These are phyloP conservation scores for Oryza officinalis DNA, from an alignment of 176 grass and related monocot species.

Conservation along the genomic window DNA sequence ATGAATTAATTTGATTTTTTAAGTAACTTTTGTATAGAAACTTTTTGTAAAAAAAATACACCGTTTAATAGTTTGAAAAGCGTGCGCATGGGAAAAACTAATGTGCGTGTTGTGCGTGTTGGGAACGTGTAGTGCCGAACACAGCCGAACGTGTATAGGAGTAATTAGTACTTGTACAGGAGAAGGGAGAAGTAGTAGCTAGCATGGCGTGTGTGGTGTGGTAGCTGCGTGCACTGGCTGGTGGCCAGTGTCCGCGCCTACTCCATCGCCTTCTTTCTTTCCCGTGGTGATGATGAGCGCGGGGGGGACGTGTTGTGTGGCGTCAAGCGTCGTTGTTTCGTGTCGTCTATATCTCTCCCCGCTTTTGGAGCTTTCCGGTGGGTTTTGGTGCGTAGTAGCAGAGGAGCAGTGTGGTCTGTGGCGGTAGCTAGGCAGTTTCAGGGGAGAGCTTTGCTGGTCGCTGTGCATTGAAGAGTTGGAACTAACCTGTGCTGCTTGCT, in stretches of 20 bases:
- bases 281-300: not conserved
- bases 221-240: not conserved
- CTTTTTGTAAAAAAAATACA: too few species aligned
- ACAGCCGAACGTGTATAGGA: too few species aligned
- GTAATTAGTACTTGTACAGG: too few species aligned
- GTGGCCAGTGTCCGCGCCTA: not conserved
- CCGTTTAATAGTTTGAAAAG: too few species aligned
- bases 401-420: not conserved
- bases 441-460: conserved; percentile 33
- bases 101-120: too few species aligned
- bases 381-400: conserved; percentile 32
- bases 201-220: not conserved
- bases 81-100: too few species aligned
- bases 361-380: not conserved
- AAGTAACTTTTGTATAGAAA: too few species aligned
- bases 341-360: not conserved
- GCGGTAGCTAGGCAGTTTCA: not conserved
- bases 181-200: too few species aligned
- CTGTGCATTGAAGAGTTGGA: conserved; percentile 12
- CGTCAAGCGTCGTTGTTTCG: conserved; percentile 27
- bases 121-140: too few species aligned
- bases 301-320: not conserved
- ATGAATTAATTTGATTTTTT: too few species aligned
- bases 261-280: not conserved
- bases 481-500: not conserved